Evolutionary conservation across 345 rosid species (phyloP).

Genomic region (Camelina laxa): DNA sequence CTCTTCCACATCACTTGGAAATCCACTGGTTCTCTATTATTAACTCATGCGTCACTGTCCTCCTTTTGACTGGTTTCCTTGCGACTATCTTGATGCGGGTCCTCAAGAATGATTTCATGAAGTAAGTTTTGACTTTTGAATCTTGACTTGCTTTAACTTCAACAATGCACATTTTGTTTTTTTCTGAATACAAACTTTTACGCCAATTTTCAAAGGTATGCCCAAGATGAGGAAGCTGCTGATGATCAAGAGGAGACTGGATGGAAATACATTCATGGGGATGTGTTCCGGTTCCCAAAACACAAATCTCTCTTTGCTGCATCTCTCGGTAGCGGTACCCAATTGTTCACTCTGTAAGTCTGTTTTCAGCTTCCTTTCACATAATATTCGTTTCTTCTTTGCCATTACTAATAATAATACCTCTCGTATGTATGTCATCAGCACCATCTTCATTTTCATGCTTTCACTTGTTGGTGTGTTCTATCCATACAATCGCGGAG

Average conservation of each 20-base stretch:
- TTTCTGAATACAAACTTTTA: background rate
- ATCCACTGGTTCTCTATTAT: conserved; percentile 95
- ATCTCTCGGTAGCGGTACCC: conserved; percentile 79
- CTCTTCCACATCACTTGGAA: conserved; percentile 89
- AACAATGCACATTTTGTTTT: background rate
- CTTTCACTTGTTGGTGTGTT: conserved; percentile 91
- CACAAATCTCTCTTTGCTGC: conserved; percentile 77
- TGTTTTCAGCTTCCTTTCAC: conserved; percentile 2
- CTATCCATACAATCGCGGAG: conserved; percentile 94
- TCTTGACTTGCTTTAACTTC: background rate
- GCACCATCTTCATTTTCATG: conserved; percentile 78
- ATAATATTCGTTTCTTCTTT: background rate
- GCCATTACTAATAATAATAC: background rate
- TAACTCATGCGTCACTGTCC: conserved; percentile 89
- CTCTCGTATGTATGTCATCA: conserved; percentile 33
- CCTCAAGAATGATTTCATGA: conserved; percentile 86
- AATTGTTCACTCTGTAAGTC: conserved; percentile 80
- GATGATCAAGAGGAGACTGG: conserved; percentile 92
- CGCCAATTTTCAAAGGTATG: conserved; percentile 51
- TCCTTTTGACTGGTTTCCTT: conserved; percentile 87
- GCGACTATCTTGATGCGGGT: conserved; percentile 94
- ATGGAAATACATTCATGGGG: conserved; percentile 90
- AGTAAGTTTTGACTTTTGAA: conserved; percentile 60
- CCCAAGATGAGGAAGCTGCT: conserved; percentile 88
- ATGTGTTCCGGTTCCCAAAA: conserved; percentile 81